phyloP scores from a whole-genome alignment of 140 eudicot genomes.

The Flaveria floridana region DNA sequence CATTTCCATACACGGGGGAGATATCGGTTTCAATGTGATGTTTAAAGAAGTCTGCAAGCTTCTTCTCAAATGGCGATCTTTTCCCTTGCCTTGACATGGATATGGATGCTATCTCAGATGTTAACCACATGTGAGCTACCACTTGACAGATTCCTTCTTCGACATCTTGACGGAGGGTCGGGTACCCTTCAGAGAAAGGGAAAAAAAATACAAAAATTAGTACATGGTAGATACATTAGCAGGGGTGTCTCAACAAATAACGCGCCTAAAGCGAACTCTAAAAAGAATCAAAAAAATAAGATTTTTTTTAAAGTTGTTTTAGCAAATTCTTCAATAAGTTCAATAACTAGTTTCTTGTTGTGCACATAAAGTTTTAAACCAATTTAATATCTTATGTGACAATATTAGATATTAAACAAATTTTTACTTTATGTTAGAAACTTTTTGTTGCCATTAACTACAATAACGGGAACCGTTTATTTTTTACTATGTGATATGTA shows the following conservation, averaged over 20 bases:
- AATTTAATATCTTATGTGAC: too few species aligned
- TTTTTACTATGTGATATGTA: too few species aligned
- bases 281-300: neutral
- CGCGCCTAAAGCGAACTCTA: too few species aligned
- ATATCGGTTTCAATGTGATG: conserved; percentile 78
- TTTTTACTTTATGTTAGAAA: too few species aligned
- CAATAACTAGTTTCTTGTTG: neutral
- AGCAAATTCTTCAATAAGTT: neutral
- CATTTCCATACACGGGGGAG: conserved; percentile 80
- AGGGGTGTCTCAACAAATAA: too few species aligned
- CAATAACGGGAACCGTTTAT: neutral
- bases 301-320: neutral
- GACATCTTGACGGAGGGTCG: conserved; percentile 59
- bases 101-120: conserved; percentile 50
- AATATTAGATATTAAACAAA: too few species aligned
- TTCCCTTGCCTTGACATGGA: conserved; percentile 38
- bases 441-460: neutral
- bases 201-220: neutral
- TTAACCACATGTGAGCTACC: conserved; percentile 85
- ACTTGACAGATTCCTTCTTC: conserved; percentile 96
- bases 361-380: neutral
- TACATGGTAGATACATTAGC: neutral
- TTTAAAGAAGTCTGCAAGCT: conserved; percentile 68
- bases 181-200: conserved; percentile 48
- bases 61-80: conserved; percentile 67